Conservation (phyloP, 2,329 filamentous ascomycete species). For the Monosporascus sp. region DNA sequence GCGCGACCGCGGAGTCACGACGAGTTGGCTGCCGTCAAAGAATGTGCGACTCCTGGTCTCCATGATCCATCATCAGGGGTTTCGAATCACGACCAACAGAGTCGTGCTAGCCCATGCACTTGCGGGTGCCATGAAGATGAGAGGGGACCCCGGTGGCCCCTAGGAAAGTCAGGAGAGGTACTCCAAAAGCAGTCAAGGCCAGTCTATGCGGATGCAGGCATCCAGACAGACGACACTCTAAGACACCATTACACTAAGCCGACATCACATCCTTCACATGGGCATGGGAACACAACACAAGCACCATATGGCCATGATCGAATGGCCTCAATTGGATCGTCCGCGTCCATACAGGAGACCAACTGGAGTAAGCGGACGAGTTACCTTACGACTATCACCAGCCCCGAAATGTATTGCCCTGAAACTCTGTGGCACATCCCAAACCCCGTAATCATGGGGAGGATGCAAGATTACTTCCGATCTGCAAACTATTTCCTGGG, state of each 20-base stretch:
- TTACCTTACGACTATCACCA: slow-evolving; percentile 16
- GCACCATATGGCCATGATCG: slow-evolving; percentile 3
- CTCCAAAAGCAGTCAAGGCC: slow-evolving; percentile 2
- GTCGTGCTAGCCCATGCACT: not conserved
- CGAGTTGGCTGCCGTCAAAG: slow-evolving; percentile 15
- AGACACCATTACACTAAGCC: slow-evolving; percentile 3
- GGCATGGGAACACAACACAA: slow-evolving; percentile 2
- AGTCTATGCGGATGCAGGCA: slow-evolving; percentile 19
- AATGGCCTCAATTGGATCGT: slow-evolving; percentile 10
- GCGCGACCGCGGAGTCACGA: slow-evolving; percentile 16
- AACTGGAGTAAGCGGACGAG: slow-evolving; percentile 20
- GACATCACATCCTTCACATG: slow-evolving; percentile 1
- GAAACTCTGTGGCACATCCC: not conserved
- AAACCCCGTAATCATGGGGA: slow-evolving; percentile 25
- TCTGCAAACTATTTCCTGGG: slow-evolving; percentile 20
- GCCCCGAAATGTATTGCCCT: slow-evolving; percentile 11
- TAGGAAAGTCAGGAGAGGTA: not conserved
- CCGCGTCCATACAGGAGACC: slow-evolving; percentile 9
- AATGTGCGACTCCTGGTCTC: slow-evolving; percentile 15
- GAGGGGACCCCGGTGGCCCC: not conserved
- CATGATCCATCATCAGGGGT: not conserved
- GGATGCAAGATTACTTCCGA: slow-evolving; percentile 28
- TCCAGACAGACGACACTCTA: slow-evolving; percentile 19
- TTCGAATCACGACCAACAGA: not conserved
- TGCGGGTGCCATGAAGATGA: slow-evolving; percentile 5